phyloP scores from a whole-genome alignment of 176 grass and related monocot genomes.

The Oryza coarctata region DNA sequence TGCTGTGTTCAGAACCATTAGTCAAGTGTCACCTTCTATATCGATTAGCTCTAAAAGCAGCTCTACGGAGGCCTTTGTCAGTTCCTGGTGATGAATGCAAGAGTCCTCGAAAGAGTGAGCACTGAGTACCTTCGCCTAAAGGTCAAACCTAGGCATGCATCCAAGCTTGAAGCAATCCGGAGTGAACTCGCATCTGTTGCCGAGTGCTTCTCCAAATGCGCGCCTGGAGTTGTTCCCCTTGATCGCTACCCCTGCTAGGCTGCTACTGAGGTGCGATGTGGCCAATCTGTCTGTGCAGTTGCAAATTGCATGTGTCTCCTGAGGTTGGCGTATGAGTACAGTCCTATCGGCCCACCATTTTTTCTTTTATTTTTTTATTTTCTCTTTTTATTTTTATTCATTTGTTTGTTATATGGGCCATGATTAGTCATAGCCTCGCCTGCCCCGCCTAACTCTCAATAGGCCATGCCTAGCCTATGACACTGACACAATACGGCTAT shows the following conservation, averaged over 20 bases:
- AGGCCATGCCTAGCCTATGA: too few species aligned
- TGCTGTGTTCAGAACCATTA: not conserved
- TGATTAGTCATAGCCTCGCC: too few species aligned
- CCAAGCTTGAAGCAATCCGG: not conserved
- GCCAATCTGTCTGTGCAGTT: not conserved
- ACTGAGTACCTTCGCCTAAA: not conserved
- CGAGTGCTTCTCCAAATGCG: slow-evolving; percentile 2
- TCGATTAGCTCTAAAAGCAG: not conserved
- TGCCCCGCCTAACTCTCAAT: too few species aligned
- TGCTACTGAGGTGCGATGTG: not conserved
- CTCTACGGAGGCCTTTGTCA: not conserved
- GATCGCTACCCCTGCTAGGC: not conserved
- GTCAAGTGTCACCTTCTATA: slow-evolving; percentile 10
- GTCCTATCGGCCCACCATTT: too few species aligned
- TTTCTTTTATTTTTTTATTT: too few species aligned
- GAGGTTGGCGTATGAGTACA: too few species aligned
- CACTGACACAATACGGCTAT: too few species aligned
- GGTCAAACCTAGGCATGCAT: slow-evolving; percentile 11
- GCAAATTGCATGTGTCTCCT: not conserved
- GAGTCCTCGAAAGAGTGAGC: slow-evolving; percentile 6
- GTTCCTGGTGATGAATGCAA: slow-evolving; percentile 31
- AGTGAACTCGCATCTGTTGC: not conserved
- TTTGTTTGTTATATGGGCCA: too few species aligned
- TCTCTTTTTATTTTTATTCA: not conserved
- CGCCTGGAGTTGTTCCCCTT: not conserved